These are phyloP conservation scores for Debaryomyces castellii DNA, from an alignment of 805 yeast genomes.

Conservation along the genomic window DNA sequence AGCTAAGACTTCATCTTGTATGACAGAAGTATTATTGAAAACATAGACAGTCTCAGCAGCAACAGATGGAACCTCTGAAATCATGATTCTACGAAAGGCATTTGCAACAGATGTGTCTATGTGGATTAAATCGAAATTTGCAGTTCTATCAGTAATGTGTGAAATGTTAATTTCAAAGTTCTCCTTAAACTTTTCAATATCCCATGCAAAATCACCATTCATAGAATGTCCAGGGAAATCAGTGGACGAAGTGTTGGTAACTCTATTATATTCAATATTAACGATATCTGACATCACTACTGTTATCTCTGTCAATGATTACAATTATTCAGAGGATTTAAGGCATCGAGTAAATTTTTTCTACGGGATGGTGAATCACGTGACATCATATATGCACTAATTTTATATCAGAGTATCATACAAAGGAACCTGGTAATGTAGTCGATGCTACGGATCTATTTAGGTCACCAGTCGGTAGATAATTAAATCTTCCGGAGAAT, in stretches of 20 bases:
- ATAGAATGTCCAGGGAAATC: conserved; percentile 88
- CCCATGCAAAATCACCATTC: conserved; percentile 74
- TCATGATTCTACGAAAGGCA: conserved; percentile 96
- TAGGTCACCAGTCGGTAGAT: background rate
- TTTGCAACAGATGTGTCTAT: conserved; percentile 92
- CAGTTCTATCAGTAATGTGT: conserved; percentile 62
- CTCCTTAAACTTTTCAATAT: conserved; percentile 73
- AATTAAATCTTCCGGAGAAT: conserved; percentile 9
- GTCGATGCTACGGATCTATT: background rate
- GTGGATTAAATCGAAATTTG: conserved; percentile 84
- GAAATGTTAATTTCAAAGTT: conserved; percentile 66
- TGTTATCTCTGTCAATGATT: background rate
- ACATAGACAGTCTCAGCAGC: conserved; percentile 92
- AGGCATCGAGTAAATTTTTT: conserved; percentile 7
- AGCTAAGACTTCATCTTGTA: conserved; percentile 95
- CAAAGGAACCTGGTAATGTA: conserved; percentile 4
- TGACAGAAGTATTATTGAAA: conserved; percentile 92
- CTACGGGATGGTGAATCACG: background rate
- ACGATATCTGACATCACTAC: conserved; percentile 49
- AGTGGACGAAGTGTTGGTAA: conserved; percentile 82
- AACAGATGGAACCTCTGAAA: conserved; percentile 92
- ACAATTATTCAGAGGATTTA: background rate
- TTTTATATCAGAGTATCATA: background rate
- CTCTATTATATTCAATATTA: conserved; percentile 87
- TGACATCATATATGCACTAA: background rate